Conservation (phyloP, 1,284 basidiomycete species). For the Puccinia hordei region DNA sequence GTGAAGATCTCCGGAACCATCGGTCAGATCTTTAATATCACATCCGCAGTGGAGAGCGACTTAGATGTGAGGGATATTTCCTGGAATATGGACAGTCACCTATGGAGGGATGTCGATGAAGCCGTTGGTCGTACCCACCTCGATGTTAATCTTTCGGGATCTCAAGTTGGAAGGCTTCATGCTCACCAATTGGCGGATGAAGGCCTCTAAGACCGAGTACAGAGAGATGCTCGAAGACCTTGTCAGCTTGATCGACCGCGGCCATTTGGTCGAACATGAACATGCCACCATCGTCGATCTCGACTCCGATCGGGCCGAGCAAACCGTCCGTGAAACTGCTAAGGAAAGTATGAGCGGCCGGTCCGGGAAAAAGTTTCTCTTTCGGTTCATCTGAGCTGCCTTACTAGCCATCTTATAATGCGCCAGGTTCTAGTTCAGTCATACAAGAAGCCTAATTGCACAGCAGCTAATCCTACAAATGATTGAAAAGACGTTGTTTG, state of each 20-base stretch:
- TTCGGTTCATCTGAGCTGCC: background rate
- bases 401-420: no score
- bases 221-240: constrained; percentile 56
- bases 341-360: constrained; percentile 14
- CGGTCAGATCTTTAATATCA: background rate
- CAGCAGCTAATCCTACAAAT: background rate
- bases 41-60: background rate
- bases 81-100: constrained; percentile 64
- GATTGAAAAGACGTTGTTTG: background rate
- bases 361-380: constrained; percentile 35
- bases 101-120: constrained; percentile 86
- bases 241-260: constrained; percentile 23
- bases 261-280: background rate
- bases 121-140: constrained; percentile 74
- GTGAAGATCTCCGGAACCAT: background rate
- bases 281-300: constrained; percentile 25
- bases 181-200: background rate
- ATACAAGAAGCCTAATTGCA: background rate
- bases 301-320: background rate
- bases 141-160: constrained; percentile 74
- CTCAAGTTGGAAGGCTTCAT: constrained; percentile 53
- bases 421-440: no score
- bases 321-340: background rate
- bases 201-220: background rate
- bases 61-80: background rate